Evolutionary conservation across 1,284 basidiomycete species (phyloP).

Genomic region (Sporisorium iseilematis-ciliati): DNA sequence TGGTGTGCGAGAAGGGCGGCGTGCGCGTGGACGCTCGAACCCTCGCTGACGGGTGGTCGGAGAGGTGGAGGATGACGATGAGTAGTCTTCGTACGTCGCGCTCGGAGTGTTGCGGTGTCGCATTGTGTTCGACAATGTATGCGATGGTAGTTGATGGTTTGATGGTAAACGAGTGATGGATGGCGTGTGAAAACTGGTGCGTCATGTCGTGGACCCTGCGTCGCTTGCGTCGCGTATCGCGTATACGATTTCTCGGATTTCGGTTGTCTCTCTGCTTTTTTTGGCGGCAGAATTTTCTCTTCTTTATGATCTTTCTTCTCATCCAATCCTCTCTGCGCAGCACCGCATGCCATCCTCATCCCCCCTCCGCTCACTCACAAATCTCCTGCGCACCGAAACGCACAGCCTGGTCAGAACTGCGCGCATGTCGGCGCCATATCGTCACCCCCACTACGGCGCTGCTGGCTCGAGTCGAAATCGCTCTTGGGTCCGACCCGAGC

Average conservation of each 20-base stretch:
- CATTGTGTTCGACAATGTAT: constrained; percentile 7
- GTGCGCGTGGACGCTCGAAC: not conserved
- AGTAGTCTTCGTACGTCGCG: constrained; percentile 1
- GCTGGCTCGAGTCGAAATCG: constrained; percentile 6
- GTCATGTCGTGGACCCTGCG: constrained; percentile 15
- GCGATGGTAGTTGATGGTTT: constrained; percentile 2
- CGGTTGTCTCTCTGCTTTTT: not conserved
- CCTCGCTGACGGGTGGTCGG: constrained; percentile 1
- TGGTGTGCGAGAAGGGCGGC: not conserved
- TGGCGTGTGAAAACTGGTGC: constrained; percentile 6
- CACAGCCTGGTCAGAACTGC: not conserved
- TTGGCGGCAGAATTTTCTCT: not conserved
- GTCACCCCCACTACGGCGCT: constrained; percentile 12
- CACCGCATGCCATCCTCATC: not conserved
- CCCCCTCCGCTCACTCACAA: not conserved
- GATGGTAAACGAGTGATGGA: not conserved
- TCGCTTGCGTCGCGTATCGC: not conserved
- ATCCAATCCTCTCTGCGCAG: not conserved
- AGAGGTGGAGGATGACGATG: constrained; percentile 11
- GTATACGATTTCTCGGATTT: not conserved
- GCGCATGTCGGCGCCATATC: constrained; percentile 18
- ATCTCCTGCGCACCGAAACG: not conserved
- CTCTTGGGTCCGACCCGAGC: constrained; percentile 6
- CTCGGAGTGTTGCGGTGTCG: not conserved
- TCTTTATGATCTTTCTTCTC: not conserved